These are phyloP conservation scores for Polymyxa betae DNA, from an alignment of 208 protist genomes.

Conservation along the genomic window DNA sequence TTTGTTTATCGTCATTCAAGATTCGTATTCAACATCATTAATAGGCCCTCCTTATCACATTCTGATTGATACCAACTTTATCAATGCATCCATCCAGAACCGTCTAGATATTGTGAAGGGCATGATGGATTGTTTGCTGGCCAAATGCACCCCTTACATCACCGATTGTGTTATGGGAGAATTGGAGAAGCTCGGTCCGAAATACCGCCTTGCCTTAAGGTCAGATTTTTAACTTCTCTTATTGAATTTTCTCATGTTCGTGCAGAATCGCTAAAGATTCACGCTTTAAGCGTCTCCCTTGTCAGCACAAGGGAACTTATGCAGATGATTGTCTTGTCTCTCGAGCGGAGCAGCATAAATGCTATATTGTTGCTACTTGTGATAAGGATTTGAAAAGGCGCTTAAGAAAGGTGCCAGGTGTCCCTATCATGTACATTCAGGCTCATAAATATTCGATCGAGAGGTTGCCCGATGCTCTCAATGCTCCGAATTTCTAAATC, in stretches of 20 bases:
- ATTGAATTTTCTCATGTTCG: slow-evolving; percentile 60
- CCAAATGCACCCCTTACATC: slow-evolving; percentile 92
- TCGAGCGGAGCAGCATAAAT: slow-evolving; percentile 81
- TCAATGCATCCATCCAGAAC: slow-evolving; percentile 99
- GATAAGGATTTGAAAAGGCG: slow-evolving; percentile 94
- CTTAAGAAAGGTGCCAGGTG: slow-evolving; percentile 94
- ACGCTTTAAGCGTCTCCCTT: slow-evolving; percentile 92
- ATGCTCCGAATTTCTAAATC: not conserved
- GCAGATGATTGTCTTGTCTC: slow-evolving; percentile 98
- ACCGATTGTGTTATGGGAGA: slow-evolving; percentile 99
- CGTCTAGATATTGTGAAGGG: slow-evolving; percentile 97
- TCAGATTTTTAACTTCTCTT: slow-evolving; percentile 36
- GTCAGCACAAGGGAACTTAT: slow-evolving; percentile 93
- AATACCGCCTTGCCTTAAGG: slow-evolving; percentile 76
- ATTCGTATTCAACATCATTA: slow-evolving; percentile 65
- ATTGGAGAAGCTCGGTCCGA: slow-evolving; percentile 94
- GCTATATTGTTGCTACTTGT: slow-evolving; percentile 85
- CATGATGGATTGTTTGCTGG: slow-evolving; percentile 97
- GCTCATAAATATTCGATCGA: slow-evolving; percentile 95
- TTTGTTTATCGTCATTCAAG: slow-evolving; percentile 9
- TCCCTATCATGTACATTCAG: slow-evolving; percentile 97
- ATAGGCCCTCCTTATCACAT: slow-evolving; percentile 97
- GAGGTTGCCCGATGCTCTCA: slow-evolving; percentile 88
- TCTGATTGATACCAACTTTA: slow-evolving; percentile 99
- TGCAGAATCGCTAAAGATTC: slow-evolving; percentile 92